Evolutionary conservation across 83 land plant species (phyloP).

Genomic region (Picea mariana): DNA sequence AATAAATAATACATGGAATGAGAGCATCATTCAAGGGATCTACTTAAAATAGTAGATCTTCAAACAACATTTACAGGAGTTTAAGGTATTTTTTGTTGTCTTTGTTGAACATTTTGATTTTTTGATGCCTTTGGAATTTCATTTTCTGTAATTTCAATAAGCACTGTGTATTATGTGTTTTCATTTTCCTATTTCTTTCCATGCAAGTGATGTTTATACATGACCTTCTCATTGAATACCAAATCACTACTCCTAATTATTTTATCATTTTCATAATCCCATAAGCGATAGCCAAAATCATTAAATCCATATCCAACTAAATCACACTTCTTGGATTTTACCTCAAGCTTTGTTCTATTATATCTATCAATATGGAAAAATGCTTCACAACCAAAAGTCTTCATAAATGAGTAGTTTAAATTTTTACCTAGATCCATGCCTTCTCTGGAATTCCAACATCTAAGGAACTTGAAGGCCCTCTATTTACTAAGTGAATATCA

Average conservation of each 20-base stretch:
- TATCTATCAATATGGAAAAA: background rate
- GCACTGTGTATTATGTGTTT: background rate
- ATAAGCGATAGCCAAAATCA: background rate
- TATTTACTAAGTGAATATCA: background rate
- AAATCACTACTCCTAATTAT: background rate
- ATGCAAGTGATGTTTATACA: background rate
- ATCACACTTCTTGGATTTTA: background rate
- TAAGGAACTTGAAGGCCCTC: background rate
- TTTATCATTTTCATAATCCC: background rate
- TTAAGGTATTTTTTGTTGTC: too few relatives aligned
- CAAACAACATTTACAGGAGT: too few relatives aligned
- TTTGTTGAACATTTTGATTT: too few relatives aligned
- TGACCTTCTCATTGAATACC: background rate
- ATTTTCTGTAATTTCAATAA: background rate
- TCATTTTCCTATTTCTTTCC: background rate
- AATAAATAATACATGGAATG: too few relatives aligned
- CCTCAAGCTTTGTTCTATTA: background rate
- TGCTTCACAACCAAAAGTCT: background rate
- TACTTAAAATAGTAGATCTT: too few relatives aligned
- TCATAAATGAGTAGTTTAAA: background rate
- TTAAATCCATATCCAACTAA: background rate
- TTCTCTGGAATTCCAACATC: background rate
- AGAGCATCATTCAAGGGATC: too few relatives aligned
- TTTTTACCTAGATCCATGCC: background rate
- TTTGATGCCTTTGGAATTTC: too few relatives aligned